Base-by-base conservation (phyloP, 495 filamentous ascomycete genomes). In the Bathelium albidoporum region DNA sequence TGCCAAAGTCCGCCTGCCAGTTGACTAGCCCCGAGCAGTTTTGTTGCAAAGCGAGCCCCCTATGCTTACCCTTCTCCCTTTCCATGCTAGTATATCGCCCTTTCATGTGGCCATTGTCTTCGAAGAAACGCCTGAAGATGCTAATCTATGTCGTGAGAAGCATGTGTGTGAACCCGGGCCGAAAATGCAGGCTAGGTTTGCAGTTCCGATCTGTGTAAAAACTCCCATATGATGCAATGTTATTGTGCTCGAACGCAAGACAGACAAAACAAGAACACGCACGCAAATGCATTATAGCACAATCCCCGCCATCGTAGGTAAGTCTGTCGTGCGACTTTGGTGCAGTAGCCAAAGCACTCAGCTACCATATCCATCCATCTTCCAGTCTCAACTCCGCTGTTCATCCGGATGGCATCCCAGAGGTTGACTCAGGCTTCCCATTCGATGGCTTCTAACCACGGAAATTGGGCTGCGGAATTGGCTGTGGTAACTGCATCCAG, bases 161-260 rank as follows among this genome's bases (percentile, higher is more conserved):
- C 20, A 55, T 29, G 29, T n/a, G 9, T 20, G 5, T 9, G 5
- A 29, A 26, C 5, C 20, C 49, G 49, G 9, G 12, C 10, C 5
- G 2, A 29, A 28, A 29, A 29, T 55, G 49, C 49, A 55, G 16
- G n/a, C 29, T 16, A 16, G 49, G 49, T 55, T 55, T 16, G 7
- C 5, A 24, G 26, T 20, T 24, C 49, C 9, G 24, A 12, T 3
- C 12, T n/a, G n/a, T n/a, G 24, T 55, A 16, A 26, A 55, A 29
- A 55, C 20, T 29, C 24, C 49, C 49, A 9, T 26, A 55, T 26
- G 24, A 55, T 55, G 49, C 49, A 55, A 55, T 55, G 49, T n/a
- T 55, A 55, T 29, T 29, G 14, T 55, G 49, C 49, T 55, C 20
- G 49, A 55, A 55, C 49, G 49, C 49, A 55, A 29, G 49, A 55